Percentiles rank a stretch among this genome's conserved stretches.
Conservation (phyloP, 2,329 filamentous ascomycete genomes). For the Colletotrichum spinosum region DNA sequence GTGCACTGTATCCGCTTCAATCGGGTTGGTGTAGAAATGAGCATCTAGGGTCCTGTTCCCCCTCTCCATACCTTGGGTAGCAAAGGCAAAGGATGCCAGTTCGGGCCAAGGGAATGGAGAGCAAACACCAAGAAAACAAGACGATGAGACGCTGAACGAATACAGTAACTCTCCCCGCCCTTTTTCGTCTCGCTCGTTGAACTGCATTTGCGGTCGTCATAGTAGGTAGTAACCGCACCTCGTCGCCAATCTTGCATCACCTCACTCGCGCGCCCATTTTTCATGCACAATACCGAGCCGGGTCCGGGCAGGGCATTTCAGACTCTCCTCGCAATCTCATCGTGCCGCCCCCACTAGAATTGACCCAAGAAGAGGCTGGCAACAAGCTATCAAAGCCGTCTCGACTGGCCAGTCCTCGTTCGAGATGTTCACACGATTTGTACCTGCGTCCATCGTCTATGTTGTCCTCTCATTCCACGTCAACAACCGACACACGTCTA, state of each 20-base stretch:
- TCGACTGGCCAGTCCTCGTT: too few relatives aligned
- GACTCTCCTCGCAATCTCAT: too few relatives aligned
- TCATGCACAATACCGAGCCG: neutral
- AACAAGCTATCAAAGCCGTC: too few relatives aligned
- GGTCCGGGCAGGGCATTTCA: too few relatives aligned
- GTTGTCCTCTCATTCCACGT: neutral
- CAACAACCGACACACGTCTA: neutral
- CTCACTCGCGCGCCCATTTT: neutral
- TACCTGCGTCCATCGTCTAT: neutral
- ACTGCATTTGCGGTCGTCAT: too few relatives aligned
- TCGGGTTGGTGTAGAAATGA: constrained; percentile 3
- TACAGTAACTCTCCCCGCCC: too few relatives aligned
- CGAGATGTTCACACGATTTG: neutral
- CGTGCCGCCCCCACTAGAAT: too few relatives aligned
- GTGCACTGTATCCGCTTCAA: neutral
- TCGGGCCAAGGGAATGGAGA: neutral
- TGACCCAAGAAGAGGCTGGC: too few relatives aligned
- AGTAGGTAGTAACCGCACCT: too few relatives aligned
- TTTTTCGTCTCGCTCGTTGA: too few relatives aligned
- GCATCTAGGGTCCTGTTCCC: neutral
- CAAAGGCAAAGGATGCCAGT: neutral
- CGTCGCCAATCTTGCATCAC: neutral
- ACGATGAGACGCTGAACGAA: too few relatives aligned
- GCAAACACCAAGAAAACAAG: neutral
- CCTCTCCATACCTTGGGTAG: too few relatives aligned